Percentiles rank a stretch among this genome's conserved stretches.
Evolutionary conservation across 106 monocot genomes (phyloP).

Genomic region (Xerophyta viscosa): DNA sequence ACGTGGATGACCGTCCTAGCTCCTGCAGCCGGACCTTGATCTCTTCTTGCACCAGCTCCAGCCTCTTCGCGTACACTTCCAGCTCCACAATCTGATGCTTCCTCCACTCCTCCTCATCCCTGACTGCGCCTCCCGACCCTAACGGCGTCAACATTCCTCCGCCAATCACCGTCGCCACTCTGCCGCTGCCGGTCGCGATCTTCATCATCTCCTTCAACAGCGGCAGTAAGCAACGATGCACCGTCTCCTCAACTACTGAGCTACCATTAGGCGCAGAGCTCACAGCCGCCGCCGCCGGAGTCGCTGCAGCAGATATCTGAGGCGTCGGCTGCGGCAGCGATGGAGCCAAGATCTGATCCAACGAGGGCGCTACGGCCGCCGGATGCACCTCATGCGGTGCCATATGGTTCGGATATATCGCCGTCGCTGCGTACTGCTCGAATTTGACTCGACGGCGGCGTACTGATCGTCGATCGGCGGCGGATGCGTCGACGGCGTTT

Average conservation of each 20-base stretch:
- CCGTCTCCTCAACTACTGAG: conserved; percentile 32
- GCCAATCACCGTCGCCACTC: not conserved
- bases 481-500: no score
- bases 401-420: no score
- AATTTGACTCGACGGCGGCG: no score
- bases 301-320: not conserved
- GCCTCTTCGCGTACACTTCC: conserved; percentile 55
- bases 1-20: no score
- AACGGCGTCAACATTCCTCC: conserved; percentile 1
- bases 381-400: no score
- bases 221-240: conserved; percentile 44
- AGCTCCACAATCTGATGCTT: conserved; percentile 65
- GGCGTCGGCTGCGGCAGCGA: not conserved
- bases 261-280: no score
- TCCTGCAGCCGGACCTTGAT: conserved; percentile 31
- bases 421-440: no score
- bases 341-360: no score
- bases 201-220: conserved; percentile 47
- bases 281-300: not conserved
- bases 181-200: conserved; percentile 10
- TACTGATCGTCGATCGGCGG: no score
- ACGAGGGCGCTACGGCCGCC: no score
- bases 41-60: conserved; percentile 58
- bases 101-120: conserved; percentile 39
- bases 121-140: not conserved